Evolutionary conservation across 1,139 yeast species (phyloP).

Genomic region (Pichia norvegensis): DNA sequence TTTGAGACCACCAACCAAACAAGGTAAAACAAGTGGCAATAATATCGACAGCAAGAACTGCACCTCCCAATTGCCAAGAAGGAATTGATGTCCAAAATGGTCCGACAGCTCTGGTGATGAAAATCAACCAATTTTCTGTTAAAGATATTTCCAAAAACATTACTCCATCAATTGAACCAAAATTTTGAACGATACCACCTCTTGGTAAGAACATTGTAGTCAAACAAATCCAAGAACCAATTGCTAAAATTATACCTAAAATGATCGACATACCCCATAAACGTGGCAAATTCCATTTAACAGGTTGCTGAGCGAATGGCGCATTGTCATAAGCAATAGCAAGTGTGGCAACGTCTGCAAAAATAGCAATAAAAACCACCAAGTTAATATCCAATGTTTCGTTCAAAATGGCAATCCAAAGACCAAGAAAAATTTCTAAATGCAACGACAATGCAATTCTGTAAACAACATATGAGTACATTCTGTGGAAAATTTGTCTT

Average conservation of each 20-base stretch:
- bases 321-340: conserved; percentile 97
- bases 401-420: conserved; percentile 90
- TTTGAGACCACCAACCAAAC: conserved; percentile 98
- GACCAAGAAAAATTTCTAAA: conserved; percentile 85
- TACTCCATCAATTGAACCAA: conserved; percentile 88
- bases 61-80: conserved; percentile 93
- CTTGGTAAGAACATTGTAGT: conserved; percentile 80
- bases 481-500: conserved; percentile 96
- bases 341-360: conserved; percentile 92
- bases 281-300: conserved; percentile 98
- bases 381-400: conserved; percentile 74
- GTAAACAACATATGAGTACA: conserved; percentile 94
- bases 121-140: conserved; percentile 94
- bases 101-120: conserved; percentile 91
- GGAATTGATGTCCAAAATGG: conserved; percentile 91
- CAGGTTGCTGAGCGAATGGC: conserved; percentile 94
- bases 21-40: conserved; percentile 83
- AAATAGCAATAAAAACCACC: conserved; percentile 89
- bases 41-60: conserved; percentile 81
- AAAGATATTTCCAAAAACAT: conserved; percentile 85
- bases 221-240: conserved; percentile 89
- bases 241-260: conserved; percentile 73
- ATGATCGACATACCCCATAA: conserved; percentile 92
- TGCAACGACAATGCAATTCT: conserved; percentile 91
- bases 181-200: conserved; percentile 92